A percentile compares a stretch with the other conserved stretches of the same genome.
Conservation (phyloP, 495 filamentous ascomycete genomes). For the Aspergillus cavernicola region DNA sequence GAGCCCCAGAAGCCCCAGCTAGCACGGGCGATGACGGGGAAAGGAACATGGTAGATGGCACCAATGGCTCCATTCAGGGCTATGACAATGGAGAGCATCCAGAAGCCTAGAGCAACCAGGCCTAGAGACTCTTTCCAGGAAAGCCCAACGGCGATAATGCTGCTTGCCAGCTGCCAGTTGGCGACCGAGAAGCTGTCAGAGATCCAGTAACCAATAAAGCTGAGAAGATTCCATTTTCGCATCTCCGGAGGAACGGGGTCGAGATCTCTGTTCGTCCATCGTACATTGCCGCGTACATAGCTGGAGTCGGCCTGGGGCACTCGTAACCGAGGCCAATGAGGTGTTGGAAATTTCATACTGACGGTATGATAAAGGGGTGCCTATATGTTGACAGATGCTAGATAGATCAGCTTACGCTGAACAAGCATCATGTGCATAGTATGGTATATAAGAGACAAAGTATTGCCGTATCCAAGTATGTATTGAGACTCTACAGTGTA, state of each 20-base stretch:
- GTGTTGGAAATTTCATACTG: neutral
- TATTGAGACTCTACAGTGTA: neutral
- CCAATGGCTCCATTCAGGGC: neutral
- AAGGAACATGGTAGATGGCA: neutral
- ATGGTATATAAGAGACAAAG: neutral
- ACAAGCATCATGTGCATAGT: neutral
- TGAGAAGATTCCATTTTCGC: neutral
- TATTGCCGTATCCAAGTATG: neutral
- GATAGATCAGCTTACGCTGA: neutral
- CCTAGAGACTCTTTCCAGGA: neutral
- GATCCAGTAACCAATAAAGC: neutral
- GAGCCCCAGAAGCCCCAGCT: neutral
- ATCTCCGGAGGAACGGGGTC: neutral
- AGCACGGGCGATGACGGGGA: neutral
- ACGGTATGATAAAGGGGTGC: no score
- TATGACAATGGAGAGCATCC: neutral
- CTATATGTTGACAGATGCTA: no score
- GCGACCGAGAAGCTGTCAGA: neutral
- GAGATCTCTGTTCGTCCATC: neutral
- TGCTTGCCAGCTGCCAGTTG: neutral
- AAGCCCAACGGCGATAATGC: neutral
- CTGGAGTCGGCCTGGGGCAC: neutral
- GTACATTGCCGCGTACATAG: neutral
- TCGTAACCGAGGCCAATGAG: neutral
- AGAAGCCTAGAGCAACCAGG: neutral